Percentiles rank a stretch among this genome's conserved stretches.
phyloP scores from a whole-genome alignment of 2,329 filamentous ascomycete species.

The Cordyceps fumosorosea region DNA sequence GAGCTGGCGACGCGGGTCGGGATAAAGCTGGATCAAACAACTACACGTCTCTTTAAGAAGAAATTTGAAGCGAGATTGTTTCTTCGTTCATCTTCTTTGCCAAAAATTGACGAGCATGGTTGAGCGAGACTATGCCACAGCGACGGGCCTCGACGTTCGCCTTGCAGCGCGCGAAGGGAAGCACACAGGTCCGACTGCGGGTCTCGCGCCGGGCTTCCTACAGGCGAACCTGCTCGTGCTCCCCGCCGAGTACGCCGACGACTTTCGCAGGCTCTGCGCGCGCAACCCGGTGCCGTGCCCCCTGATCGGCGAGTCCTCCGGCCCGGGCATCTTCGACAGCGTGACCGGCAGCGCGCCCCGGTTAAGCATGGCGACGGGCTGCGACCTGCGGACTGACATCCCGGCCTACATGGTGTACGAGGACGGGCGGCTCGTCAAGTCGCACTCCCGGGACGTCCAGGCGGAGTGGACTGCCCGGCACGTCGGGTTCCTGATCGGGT shows the following conservation, averaged over 20 bases:
- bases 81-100: neutral
- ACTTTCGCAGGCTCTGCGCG: slow-evolving; percentile 52
- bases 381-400: slow-evolving; percentile 52
- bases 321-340: slow-evolving; percentile 33
- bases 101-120: neutral
- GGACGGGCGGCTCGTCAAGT: slow-evolving; percentile 35
- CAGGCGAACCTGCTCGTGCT: slow-evolving; percentile 59
- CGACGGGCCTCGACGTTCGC: slow-evolving; percentile 32
- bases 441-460: slow-evolving; percentile 36
- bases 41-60: neutral
- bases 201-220: slow-evolving; percentile 47
- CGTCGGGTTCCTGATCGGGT: slow-evolving; percentile 57
- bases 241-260: slow-evolving; percentile 46
- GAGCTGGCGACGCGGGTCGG: neutral
- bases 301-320: slow-evolving; percentile 46
- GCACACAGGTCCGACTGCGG: slow-evolving; percentile 41
- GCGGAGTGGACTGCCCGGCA: slow-evolving; percentile 51
- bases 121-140: neutral
- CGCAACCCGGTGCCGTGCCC: slow-evolving; percentile 59
- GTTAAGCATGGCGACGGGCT: slow-evolving; percentile 28
- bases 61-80: neutral
- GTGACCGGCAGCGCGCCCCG: slow-evolving; percentile 28
- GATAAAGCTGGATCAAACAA: neutral
- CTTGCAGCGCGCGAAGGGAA: slow-evolving; percentile 35
- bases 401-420: slow-evolving; percentile 54